Evolutionary conservation across 495 filamentous ascomycete species (phyloP), one percentile per base, ranked within the genome.

Genomic region (Podospora pseudopauciseta): DNA sequence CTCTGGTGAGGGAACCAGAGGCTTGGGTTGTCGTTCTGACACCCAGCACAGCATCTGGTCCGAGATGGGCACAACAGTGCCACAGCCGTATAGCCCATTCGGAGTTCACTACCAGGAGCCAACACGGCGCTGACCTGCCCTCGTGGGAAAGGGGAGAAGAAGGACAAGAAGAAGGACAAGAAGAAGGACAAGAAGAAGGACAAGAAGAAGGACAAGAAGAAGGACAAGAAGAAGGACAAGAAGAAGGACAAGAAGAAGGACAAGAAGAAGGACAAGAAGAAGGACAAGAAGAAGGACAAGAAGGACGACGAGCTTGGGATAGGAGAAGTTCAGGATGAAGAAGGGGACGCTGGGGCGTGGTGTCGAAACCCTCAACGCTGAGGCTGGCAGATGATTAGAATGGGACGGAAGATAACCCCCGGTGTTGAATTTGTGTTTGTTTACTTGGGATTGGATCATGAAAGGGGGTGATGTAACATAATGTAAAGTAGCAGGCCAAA

Each of bases 31-130:
- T 16, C 53, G 19, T 23, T 72, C 74, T 1, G 64, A 67, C 53
- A 76, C 74, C 19, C 66, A 73, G 19, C 53, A 63, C 59, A 75
- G 71, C 67, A 76, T 75, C 55, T 62, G 73, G 26, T 70, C 73
- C 9, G 73, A 75, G 66, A 63, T 76, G 18, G 71, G 71, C 58
- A 71, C 67, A 4, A 73, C 69, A 7, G 74, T 73, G n/a, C 70
- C 69, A 4, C 68, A 73, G 71, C 34, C 61, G 6, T 76, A 76
- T 62, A 72, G 72, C 20, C 74, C 74, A 0, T 60, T 76, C 1
- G 32, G 23, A 4, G 65, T 11, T 49, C 39, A 5, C 39, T 16
- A 5, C 39, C 39, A 49, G 39, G 7, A 16, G 39, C 39, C 39
- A 49, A 3, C 39, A 49, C 39, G 9, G 39, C 15, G 39, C 39